These are phyloP conservation scores for Monosporascus sp. DNA, from an alignment of 2,329 filamentous ascomycete species.

Conservation along the genomic window DNA sequence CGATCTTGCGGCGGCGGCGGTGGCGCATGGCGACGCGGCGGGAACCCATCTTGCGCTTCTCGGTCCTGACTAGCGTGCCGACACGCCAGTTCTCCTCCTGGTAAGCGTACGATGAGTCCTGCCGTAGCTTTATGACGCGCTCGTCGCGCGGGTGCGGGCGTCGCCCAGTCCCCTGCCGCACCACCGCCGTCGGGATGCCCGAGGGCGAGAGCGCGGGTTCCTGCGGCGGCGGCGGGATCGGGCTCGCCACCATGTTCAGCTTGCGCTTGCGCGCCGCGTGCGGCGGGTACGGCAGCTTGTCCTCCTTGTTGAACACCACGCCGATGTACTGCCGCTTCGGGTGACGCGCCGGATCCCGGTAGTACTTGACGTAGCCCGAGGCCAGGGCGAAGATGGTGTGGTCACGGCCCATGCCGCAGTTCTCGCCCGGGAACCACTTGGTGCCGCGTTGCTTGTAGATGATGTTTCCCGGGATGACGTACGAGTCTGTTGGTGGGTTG, in stretches of 20 bases:
- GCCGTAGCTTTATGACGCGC: conserved; percentile 45
- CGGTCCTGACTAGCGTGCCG: conserved; percentile 46
- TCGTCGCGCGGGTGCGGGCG: conserved; percentile 31
- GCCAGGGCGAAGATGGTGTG: conserved; percentile 89
- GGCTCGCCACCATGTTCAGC: conserved; percentile 64
- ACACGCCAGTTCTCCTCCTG: conserved; percentile 57
- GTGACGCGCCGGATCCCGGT: conserved; percentile 78
- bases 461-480: conserved; percentile 93
- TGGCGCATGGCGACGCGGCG: conserved; percentile 46
- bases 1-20: conserved; percentile 36
- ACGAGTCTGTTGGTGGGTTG: conserved; percentile 61
- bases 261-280: conserved; percentile 71
- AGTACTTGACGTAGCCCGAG: conserved; percentile 93
- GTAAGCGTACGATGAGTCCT: conserved; percentile 49
- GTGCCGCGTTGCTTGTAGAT: conserved; percentile 96
- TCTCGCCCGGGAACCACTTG: conserved; percentile 91
- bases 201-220: conserved; percentile 41
- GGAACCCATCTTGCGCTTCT: conserved; percentile 39
- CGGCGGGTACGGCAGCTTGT: conserved; percentile 70
- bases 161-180: conserved; percentile 28
- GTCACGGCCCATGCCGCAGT: conserved; percentile 90
- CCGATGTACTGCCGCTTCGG: conserved; percentile 92
- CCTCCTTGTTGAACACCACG: conserved; percentile 77
- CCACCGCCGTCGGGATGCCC: conserved; percentile 44
- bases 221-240: conserved; percentile 32